Conservation (phyloP, 345 rosid genomes). For the Conringia planisiliqua region DNA sequence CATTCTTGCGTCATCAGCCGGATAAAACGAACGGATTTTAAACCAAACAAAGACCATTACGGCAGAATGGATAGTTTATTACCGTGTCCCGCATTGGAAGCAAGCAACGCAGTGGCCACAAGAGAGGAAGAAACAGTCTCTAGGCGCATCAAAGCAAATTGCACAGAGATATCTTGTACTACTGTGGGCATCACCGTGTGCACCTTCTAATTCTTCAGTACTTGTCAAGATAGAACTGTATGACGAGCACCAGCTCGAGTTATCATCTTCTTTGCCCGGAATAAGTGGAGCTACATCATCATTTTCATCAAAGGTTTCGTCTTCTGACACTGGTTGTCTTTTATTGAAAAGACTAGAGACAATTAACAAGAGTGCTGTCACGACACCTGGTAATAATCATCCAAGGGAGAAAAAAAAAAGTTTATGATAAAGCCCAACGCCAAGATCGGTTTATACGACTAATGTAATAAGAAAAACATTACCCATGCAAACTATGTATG, state of each 20-base stretch:
- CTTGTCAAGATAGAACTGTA: conserved; percentile 74
- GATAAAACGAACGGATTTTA: neutral
- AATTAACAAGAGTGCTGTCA: conserved; percentile 61
- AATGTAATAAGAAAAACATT: conserved; percentile 15
- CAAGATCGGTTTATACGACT: neutral
- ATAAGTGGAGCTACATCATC: conserved; percentile 74
- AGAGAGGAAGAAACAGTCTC: conserved; percentile 98
- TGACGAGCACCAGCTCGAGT: conserved; percentile 93
- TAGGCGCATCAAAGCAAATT: conserved; percentile 95
- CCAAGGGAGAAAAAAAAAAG: conserved; percentile 2
- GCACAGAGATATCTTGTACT: conserved; percentile 89
- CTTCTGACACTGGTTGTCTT: conserved; percentile 42
- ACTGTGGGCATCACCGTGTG: conserved; percentile 59
- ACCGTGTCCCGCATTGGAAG: conserved; percentile 91
- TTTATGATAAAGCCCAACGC: neutral
- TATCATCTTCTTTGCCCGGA: conserved; percentile 73
- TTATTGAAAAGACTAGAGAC: conserved; percentile 63
- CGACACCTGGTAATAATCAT: conserved; percentile 47
- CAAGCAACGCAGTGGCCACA: conserved; percentile 97
- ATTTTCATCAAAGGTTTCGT: conserved; percentile 30
- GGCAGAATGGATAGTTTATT: neutral
- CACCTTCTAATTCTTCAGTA: conserved; percentile 64
- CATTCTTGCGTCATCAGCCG: neutral
- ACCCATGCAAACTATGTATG: conserved; percentile 85
- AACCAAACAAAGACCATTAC: neutral